Percentiles rank a stretch among this genome's conserved stretches.
Evolutionary conservation across 1,139 yeast genomes (phyloP).

Genomic region (Taphrina confusa): DNA sequence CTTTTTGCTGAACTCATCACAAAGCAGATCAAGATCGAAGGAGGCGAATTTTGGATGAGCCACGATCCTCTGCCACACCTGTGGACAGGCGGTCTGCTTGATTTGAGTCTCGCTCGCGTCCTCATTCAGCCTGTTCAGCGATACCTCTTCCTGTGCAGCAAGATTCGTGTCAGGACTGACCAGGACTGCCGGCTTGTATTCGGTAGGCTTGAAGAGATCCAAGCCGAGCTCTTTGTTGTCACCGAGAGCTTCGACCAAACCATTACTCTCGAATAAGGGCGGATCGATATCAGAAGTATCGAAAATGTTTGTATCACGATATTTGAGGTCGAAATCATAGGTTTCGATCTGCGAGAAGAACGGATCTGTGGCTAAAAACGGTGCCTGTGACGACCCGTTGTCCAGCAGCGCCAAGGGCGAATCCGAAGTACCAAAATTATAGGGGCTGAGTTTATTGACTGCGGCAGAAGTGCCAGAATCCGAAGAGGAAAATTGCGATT

Average conservation of each 20-base stretch:
- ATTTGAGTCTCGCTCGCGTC: not conserved
- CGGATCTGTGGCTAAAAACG: not conserved
- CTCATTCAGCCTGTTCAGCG: too few relatives aligned
- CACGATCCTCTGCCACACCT: slow-evolving; percentile 94
- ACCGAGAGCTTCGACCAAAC: not conserved
- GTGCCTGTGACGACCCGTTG: not conserved
- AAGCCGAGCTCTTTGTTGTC: not conserved
- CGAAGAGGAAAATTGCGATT: not conserved
- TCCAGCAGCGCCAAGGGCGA: not conserved
- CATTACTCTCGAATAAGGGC: slow-evolving; percentile 1
- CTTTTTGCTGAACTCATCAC: slow-evolving; percentile 80
- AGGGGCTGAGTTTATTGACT: not conserved
- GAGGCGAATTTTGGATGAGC: slow-evolving; percentile 92
- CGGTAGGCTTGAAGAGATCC: not conserved
- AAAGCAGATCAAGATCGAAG: slow-evolving; percentile 88
- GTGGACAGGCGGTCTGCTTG: slow-evolving; percentile 61
- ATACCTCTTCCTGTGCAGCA: not conserved
- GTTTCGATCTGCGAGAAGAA: not conserved
- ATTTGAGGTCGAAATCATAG: slow-evolving; percentile 1
- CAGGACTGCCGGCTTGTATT: not conserved
- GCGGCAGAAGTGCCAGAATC: slow-evolving; percentile 4
- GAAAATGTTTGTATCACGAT: slow-evolving; percentile 5
- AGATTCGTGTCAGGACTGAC: not conserved
- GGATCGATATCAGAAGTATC: slow-evolving; percentile 15
- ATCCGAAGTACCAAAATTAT: not conserved